A percentile compares a stretch with the other conserved stretches of the same genome.
Conservation (phyloP, 2,329 filamentous ascomycete genomes). For the Calycina marina region DNA sequence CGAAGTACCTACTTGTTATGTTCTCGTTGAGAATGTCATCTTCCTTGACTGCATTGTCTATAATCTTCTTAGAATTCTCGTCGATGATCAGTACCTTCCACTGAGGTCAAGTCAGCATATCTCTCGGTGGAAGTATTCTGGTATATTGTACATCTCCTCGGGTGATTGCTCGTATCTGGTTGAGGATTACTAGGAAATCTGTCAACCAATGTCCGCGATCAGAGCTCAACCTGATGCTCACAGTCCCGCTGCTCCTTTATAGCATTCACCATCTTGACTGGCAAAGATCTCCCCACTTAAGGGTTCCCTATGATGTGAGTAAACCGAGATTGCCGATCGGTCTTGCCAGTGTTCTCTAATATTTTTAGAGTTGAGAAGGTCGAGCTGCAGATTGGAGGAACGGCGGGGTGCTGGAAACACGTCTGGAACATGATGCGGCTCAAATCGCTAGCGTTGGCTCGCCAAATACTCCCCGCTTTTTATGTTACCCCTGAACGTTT, state of each 20-base stretch:
- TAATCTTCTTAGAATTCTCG: constrained; percentile 64
- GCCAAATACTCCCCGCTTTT: too few relatives aligned
- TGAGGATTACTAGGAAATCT: constrained; percentile 45
- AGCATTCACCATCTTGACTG: constrained; percentile 40
- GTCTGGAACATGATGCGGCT: too few relatives aligned
- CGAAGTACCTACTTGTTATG: constrained; percentile 58
- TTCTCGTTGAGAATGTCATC: constrained; percentile 96
- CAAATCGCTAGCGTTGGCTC: too few relatives aligned
- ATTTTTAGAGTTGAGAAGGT: too few relatives aligned
- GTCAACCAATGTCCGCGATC: constrained; percentile 8
- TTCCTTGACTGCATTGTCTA: constrained; percentile 84
- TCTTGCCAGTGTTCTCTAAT: too few relatives aligned
- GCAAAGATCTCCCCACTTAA: not conserved
- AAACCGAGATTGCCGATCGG: too few relatives aligned
- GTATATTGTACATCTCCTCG: constrained; percentile 55
- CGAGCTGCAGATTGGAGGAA: too few relatives aligned
- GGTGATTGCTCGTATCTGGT: constrained; percentile 63
- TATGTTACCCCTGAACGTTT: too few relatives aligned
- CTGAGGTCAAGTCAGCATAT: constrained; percentile 30
- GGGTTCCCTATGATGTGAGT: not conserved
- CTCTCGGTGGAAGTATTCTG: constrained; percentile 1
- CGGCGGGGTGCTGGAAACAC: too few relatives aligned
- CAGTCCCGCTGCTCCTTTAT: constrained; percentile 72
- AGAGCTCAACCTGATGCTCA: constrained; percentile 26
- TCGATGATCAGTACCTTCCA: constrained; percentile 97